phyloP scores from a whole-genome alignment of 2,329 filamentous ascomycete genomes.

The Alternaria arborescens region DNA sequence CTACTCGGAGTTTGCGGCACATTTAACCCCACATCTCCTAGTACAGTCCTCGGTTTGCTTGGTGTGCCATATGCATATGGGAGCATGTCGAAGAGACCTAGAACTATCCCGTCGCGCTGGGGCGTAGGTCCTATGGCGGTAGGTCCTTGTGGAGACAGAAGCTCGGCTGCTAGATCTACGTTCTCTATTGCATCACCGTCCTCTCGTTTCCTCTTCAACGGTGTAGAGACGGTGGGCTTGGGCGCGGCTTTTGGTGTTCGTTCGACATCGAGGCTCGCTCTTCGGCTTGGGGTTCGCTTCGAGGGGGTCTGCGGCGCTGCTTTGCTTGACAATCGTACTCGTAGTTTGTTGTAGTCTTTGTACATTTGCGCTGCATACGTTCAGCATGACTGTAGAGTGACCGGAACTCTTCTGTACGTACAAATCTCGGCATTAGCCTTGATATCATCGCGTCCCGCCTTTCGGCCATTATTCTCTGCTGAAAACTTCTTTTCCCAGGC shows the following conservation, averaged over 20 bases:
- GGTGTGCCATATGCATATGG: constrained; percentile 63
- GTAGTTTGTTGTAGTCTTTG: constrained; percentile 75
- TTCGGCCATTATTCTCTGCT: constrained; percentile 68
- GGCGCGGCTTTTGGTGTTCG: constrained; percentile 38
- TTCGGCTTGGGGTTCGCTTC: constrained; percentile 37
- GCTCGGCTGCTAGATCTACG: constrained; percentile 20
- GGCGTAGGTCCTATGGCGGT: constrained; percentile 75
- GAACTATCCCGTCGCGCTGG: constrained; percentile 77
- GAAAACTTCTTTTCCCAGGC: constrained; percentile 76
- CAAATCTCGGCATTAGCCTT: constrained; percentile 76
- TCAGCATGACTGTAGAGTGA: constrained; percentile 19
- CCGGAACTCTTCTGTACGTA: constrained; percentile 51
- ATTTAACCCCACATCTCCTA: constrained; percentile 44
- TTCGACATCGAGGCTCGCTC: constrained; percentile 28
- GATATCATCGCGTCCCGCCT: constrained; percentile 78
- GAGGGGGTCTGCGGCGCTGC: constrained; percentile 44
- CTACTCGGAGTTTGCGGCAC: constrained; percentile 53
- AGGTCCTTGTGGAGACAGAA: constrained; percentile 44
- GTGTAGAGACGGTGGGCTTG: constrained; percentile 33
- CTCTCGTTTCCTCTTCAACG: constrained; percentile 45
- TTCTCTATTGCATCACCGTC: constrained; percentile 27
- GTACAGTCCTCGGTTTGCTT: constrained; percentile 44
- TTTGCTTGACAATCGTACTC: constrained; percentile 48
- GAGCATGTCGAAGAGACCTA: constrained; percentile 79
- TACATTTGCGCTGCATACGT: constrained; percentile 70